Evolutionary conservation across 345 rosid species (phyloP).

Genomic region (Mercurialis annua): DNA sequence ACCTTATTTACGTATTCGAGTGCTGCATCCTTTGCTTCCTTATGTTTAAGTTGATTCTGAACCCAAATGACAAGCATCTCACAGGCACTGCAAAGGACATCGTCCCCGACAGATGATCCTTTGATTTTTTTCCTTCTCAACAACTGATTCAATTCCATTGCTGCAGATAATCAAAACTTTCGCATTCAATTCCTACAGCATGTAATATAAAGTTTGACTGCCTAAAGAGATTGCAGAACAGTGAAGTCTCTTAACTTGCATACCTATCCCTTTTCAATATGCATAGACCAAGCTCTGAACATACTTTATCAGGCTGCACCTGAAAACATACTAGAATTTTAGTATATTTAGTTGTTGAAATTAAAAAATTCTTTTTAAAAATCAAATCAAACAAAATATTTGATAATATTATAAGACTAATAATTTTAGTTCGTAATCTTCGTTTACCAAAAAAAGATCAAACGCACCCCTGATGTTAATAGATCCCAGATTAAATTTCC

Average conservation of each 20-base stretch:
- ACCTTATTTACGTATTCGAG: slow-evolving; percentile 57
- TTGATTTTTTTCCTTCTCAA: slow-evolving; percentile 34
- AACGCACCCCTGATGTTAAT: slow-evolving; percentile 57
- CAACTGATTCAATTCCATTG: slow-evolving; percentile 36
- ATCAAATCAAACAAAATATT: no score
- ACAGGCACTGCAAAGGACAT: slow-evolving; percentile 45
- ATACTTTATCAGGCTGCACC: slow-evolving; percentile 55
- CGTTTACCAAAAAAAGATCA: no score
- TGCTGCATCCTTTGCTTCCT: slow-evolving; percentile 50
- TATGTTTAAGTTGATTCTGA: slow-evolving; percentile 56
- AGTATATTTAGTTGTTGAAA: background rate
- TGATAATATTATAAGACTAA: no score
- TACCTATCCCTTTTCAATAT: slow-evolving; percentile 22
- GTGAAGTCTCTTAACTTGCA: slow-evolving; percentile 31
- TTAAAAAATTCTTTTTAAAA: no score
- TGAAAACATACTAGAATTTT: slow-evolving; percentile 21
- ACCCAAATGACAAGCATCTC: slow-evolving; percentile 72
- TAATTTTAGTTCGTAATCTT: no score
- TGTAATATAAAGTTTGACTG: background rate
- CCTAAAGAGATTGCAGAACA: slow-evolving; percentile 1
- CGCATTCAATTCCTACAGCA: background rate
- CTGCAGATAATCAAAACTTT: slow-evolving; percentile 24
- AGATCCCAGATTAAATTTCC: slow-evolving; percentile 77
- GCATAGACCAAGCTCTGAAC: slow-evolving; percentile 63
- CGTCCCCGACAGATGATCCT: slow-evolving; percentile 26